Base-by-base conservation (phyloP, 352 stramenopile species). In the Pythium sp. region DNA sequence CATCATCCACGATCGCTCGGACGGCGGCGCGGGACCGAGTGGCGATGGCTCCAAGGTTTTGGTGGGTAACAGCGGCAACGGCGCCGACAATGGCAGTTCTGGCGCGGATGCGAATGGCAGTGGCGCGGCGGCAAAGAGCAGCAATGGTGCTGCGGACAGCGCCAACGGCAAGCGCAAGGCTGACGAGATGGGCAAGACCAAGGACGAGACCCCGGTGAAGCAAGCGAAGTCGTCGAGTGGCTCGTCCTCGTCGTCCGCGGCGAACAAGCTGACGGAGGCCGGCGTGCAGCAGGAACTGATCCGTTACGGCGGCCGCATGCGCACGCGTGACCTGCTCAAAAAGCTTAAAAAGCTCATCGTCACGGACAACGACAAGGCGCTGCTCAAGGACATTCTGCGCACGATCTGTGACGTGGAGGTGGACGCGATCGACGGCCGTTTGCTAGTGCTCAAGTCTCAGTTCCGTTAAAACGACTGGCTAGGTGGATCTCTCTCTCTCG, bases 391-490 rank as follows among this genome's bases (percentile, higher is more conserved):
- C 36, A 95, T 95, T 51, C 62, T 95, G 69, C 86, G 87, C 55
- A 95, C 86, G 26, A 95, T 95, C 78, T 94, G 86, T 65, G 84
- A 95, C 65, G 82, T 93, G 41, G 86, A 95, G 66, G 84, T 91
- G 38, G 86, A 95, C 69, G 86, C 86, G 3, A 91, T 95, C 71
- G 87, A 95, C 71, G 87, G 86, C 26, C 82, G 81, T 46, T 57
- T 92, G 61, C 78, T 95, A 34, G 87, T 95, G 64, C 80, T 95
- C 64, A 94, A 95, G 75, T 89, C 84, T 1, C 87, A 95, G 73
- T 95, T 95, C 82, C 87, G 87, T 72, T 95, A 91, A 61, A 5
- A 12, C 5, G 38, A 18, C 11, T 46, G 38, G 11, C 12, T 3
- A 47, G 20, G 41, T 15, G 41, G 41, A 47, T 47, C 14, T n/a